A percentile compares a stretch with the other conserved stretches of the same genome.
Conservation (phyloP, 352 stramenopile genomes). For the Pythium aquatile region DNA sequence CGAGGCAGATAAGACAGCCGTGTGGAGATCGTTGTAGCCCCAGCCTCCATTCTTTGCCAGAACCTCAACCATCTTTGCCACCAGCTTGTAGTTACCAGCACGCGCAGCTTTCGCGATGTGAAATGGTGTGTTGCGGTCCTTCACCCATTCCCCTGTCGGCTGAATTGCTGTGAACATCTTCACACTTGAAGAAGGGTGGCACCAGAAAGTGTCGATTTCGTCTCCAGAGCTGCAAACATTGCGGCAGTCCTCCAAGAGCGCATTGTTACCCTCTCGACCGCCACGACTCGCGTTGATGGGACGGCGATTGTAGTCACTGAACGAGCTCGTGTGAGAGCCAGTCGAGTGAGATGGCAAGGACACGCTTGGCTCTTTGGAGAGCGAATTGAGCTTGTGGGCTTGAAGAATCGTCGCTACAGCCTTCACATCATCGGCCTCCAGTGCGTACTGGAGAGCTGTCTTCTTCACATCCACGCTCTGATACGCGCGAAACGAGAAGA, state of each 20-base stretch:
- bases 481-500: slow-evolving; percentile 47
- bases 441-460: slow-evolving; percentile 58
- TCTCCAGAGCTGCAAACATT: slow-evolving; percentile 2
- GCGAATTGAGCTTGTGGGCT: slow-evolving; percentile 33
- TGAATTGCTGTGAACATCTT: slow-evolving; percentile 69
- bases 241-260: slow-evolving; percentile 45
- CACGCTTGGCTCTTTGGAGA: slow-evolving; percentile 37
- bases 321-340: slow-evolving; percentile 68
- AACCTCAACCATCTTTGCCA: slow-evolving; percentile 48
- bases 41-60: slow-evolving; percentile 44
- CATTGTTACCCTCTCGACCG: slow-evolving; percentile 76
- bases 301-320: slow-evolving; percentile 76
- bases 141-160: slow-evolving; percentile 48
- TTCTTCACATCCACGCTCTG: slow-evolving; percentile 46
- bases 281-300: slow-evolving; percentile 77
- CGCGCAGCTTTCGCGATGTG: slow-evolving; percentile 36
- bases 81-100: slow-evolving; percentile 38
- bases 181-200: slow-evolving; percentile 32
- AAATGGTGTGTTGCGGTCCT: slow-evolving; percentile 19
- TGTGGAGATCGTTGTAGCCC: slow-evolving; percentile 59
- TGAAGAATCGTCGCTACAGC: slow-evolving; percentile 39
- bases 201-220: slow-evolving; percentile 35
- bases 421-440: slow-evolving; percentile 50
- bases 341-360: slow-evolving; percentile 66
- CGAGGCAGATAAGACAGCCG: slow-evolving; percentile 38